Evolutionary conservation across 140 eudicot species (phyloP).

Genomic region (Ambrosia hybrid): DNA sequence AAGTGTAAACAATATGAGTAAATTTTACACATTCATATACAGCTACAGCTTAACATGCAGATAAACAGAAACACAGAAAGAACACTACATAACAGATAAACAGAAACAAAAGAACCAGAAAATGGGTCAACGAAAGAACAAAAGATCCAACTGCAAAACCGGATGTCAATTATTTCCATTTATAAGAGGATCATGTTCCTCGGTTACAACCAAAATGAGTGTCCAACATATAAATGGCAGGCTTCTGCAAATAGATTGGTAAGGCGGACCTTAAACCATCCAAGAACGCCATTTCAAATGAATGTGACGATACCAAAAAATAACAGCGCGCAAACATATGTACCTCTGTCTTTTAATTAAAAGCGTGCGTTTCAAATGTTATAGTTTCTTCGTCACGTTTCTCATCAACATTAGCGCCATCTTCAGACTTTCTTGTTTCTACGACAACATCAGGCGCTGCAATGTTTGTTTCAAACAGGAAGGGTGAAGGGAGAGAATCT

Average conservation of each 20-base stretch:
- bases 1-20: no score
- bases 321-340: no score
- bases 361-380: conserved; percentile 25
- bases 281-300: conserved; percentile 9
- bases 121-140: not conserved
- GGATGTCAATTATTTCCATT: conserved; percentile 13
- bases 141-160: conserved; percentile 18
- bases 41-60: no score
- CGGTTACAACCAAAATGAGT: conserved; percentile 1
- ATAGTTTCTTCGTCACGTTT: conserved; percentile 33
- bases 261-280: not conserved
- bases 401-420: conserved; percentile 30
- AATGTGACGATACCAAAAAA: conserved; percentile 11
- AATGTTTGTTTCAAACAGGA: conserved; percentile 30
- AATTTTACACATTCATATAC: no score
- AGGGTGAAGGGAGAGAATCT: conserved; percentile 36
- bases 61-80: not conserved
- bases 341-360: conserved; percentile 40
- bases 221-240: conserved; percentile 14
- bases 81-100: not conserved
- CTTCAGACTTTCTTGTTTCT: conserved; percentile 27
- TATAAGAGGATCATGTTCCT: conserved; percentile 7
- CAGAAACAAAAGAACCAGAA: not conserved
- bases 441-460: conserved; percentile 15
- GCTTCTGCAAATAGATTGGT: not conserved